Evolutionary conservation across 371 early-diverging fungal species (phyloP).

Genomic region (Globomyces sp.): DNA sequence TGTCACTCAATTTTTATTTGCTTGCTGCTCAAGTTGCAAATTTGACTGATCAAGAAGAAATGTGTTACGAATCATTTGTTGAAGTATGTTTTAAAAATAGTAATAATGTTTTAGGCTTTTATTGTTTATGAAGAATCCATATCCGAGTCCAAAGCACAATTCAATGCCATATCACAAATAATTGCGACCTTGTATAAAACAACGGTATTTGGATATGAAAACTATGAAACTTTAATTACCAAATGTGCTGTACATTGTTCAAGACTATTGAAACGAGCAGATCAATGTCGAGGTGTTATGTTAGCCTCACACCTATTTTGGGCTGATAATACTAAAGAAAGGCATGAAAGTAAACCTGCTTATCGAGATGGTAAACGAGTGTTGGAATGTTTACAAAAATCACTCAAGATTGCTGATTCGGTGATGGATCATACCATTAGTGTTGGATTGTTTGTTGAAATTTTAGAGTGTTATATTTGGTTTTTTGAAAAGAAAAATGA

Average conservation of each 20-base stretch:
- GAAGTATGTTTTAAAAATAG: slow-evolving; percentile 45
- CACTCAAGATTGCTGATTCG: slow-evolving; percentile 85
- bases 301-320: slow-evolving; percentile 85
- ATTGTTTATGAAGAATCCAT: slow-evolving; percentile 89
- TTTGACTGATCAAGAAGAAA: slow-evolving; percentile 75
- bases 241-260: slow-evolving; percentile 84
- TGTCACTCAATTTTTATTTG: slow-evolving; percentile 74
- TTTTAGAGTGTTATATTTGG: slow-evolving; percentile 82
- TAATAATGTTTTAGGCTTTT: slow-evolving; percentile 56
- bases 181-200: slow-evolving; percentile 73
- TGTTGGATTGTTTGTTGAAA: slow-evolving; percentile 86
- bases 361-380: slow-evolving; percentile 80
- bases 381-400: slow-evolving; percentile 83
- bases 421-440: slow-evolving; percentile 82
- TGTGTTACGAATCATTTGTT: slow-evolving; percentile 88
- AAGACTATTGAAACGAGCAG: slow-evolving; percentile 84
- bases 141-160: slow-evolving; percentile 82
- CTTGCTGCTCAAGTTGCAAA: slow-evolving; percentile 80
- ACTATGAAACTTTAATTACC: slow-evolving; percentile 85
- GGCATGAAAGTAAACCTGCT: slow-evolving; percentile 35
- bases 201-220: slow-evolving; percentile 72
- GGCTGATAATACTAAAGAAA: slow-evolving; percentile 34
- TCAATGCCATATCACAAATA: slow-evolving; percentile 76
- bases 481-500: slow-evolving; percentile 83
- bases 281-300: slow-evolving; percentile 83